phyloP scores from a whole-genome alignment of 495 filamentous ascomycete species.

The Hypoxylon fragiforme region DNA sequence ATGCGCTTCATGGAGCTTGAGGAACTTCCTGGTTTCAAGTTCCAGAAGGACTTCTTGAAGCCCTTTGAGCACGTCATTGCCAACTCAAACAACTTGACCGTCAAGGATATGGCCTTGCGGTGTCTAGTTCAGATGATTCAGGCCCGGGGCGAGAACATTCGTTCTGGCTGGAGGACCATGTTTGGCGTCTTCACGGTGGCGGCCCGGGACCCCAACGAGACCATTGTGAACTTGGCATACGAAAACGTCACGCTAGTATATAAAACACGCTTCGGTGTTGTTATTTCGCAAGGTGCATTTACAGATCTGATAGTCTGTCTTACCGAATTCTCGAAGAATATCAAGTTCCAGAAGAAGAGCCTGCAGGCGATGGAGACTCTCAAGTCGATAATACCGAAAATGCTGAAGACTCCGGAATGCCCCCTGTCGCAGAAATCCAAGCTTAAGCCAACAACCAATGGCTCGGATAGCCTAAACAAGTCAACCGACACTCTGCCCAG shows the following conservation, averaged over 20 bases:
- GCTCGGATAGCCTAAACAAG: constrained; percentile 39
- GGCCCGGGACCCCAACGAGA: constrained; percentile 88
- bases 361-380: constrained; percentile 94
- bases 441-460: constrained; percentile 24
- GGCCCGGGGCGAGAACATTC: constrained; percentile 91
- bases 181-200: constrained; percentile 98
- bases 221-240: constrained; percentile 93
- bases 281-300: constrained; percentile 95
- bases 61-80: constrained; percentile 97
- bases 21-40: constrained; percentile 97
- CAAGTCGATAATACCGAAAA: constrained; percentile 86
- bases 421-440: constrained; percentile 70
- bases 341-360: constrained; percentile 96
- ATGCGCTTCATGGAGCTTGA: constrained; percentile 99
- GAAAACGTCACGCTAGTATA: constrained; percentile 98
- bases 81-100: constrained; percentile 83
- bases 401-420: constrained; percentile 96
- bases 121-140: constrained; percentile 99
- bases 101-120: constrained; percentile 98
- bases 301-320: constrained; percentile 94
- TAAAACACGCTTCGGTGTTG: constrained; percentile 92
- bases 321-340: constrained; percentile 98
- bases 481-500: constrained; percentile 37
- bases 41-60: constrained; percentile 98
- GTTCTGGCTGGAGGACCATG: constrained; percentile 98